Percentiles rank a stretch among this genome's conserved stretches.
Conservation (phyloP, 495 filamentous ascomycete species). For the Penicillium silybi region DNA sequence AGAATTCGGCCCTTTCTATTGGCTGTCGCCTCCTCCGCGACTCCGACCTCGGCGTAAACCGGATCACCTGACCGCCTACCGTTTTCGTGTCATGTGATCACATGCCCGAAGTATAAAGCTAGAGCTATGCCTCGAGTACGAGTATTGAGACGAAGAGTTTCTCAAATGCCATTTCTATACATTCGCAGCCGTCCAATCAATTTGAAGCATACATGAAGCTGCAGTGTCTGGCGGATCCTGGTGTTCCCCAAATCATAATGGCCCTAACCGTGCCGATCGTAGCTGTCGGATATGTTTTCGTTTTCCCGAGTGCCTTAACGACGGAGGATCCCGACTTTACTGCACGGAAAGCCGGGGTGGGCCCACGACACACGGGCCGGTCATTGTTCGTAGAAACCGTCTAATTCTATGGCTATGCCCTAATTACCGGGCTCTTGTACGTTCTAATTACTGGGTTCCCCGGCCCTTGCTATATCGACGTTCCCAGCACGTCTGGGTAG, state of each 20-base stretch:
- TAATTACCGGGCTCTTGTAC: background rate
- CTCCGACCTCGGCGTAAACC: conserved; percentile 33
- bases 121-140: too few relatives aligned
- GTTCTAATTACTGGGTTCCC: background rate
- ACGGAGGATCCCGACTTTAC: background rate
- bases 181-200: too few relatives aligned
- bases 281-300: conserved; percentile 3
- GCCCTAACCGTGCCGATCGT: background rate
- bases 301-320: background rate
- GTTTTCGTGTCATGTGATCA: conserved; percentile 2
- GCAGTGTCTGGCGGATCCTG: background rate
- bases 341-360: conserved; percentile 12
- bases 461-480: background rate
- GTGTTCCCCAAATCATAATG: background rate
- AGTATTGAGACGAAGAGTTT: too few relatives aligned
- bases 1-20: conserved; percentile 29
- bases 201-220: background rate
- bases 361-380: conserved; percentile 9
- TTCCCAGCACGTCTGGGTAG: background rate
- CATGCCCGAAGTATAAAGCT: background rate
- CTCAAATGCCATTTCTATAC: too few relatives aligned
- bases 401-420: background rate
- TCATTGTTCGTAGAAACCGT: background rate
- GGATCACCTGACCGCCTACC: conserved; percentile 1
- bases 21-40: conserved; percentile 16